A percentile compares a stretch with the other conserved stretches of the same genome.
phyloP scores from a whole-genome alignment of 2,329 filamentous ascomycete species.

The Pseudocercospora cruenta region DNA sequence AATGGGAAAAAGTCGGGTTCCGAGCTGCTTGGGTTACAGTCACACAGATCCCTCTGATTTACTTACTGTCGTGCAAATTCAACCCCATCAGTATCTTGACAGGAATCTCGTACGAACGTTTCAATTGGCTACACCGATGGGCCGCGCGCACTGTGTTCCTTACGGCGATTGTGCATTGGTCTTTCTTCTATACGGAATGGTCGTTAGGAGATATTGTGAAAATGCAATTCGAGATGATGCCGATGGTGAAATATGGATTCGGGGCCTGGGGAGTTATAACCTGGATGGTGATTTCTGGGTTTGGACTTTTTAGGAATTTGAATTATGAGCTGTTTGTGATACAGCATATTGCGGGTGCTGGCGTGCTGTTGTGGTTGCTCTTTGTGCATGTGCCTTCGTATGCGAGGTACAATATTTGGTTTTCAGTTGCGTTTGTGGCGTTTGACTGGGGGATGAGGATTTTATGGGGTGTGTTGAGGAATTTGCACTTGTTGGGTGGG shows the following conservation, averaged over 20 bases:
- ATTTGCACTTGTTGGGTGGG: conserved; percentile 30
- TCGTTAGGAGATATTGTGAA: conserved; percentile 54
- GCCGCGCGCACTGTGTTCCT: conserved; percentile 56
- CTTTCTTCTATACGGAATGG: conserved; percentile 59
- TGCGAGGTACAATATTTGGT: conserved; percentile 36
- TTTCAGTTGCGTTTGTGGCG: conserved; percentile 35
- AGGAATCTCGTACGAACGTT: conserved; percentile 53
- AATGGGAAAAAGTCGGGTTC: conserved; percentile 65
- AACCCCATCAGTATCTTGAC: conserved; percentile 51
- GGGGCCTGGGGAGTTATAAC: conserved; percentile 56
- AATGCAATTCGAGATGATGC: conserved; percentile 53
- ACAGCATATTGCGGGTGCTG: conserved; percentile 57
- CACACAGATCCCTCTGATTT: conserved; percentile 67
- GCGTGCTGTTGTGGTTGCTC: conserved; percentile 53
- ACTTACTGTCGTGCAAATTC: conserved; percentile 54
- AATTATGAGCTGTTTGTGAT: conserved; percentile 60
- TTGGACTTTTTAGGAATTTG: conserved; percentile 52
- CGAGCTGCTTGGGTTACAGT: conserved; percentile 69
- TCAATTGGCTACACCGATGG: conserved; percentile 60
- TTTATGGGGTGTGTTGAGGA: conserved; percentile 32
- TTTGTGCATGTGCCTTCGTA: conserved; percentile 52
- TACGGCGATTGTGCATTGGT: conserved; percentile 58
- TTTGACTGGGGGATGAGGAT: conserved; percentile 38
- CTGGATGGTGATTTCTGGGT: conserved; percentile 57
- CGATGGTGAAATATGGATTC: conserved; percentile 56